These are phyloP conservation scores for Cutaneotrichosporon cavernicola DNA, from an alignment of 1,284 basidiomycete species.

Conservation along the genomic window DNA sequence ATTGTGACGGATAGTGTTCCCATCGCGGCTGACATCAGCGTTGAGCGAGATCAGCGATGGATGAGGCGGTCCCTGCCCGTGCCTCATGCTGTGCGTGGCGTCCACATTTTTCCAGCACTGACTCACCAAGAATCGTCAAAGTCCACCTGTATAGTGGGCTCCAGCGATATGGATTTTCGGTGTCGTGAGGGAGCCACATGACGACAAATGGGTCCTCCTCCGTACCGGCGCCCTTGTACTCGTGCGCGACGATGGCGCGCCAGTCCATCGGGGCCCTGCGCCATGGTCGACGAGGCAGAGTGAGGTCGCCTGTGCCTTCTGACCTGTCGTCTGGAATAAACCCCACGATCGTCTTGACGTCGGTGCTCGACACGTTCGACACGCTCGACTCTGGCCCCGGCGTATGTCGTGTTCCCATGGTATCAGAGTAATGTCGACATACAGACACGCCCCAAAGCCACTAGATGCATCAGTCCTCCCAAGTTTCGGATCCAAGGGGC, in stretches of 20 bases:
- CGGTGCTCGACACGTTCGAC: not conserved
- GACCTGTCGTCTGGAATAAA: not conserved
- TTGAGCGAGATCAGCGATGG: not conserved
- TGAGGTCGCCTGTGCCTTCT: conserved; percentile 9
- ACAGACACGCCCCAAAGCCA: not conserved
- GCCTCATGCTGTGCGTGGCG: not conserved
- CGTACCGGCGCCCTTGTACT: conserved; percentile 40
- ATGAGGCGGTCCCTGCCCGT: not conserved
- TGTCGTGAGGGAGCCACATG: conserved; percentile 33
- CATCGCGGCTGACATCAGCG: conserved; percentile 19
- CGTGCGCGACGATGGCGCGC: conserved; percentile 5
- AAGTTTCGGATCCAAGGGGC: not conserved
- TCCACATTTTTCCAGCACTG: not conserved
- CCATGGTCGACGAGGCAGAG: conserved; percentile 15
- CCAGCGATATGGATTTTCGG: conserved; percentile 39
- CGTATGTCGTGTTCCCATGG: not conserved
- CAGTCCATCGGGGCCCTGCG: conserved; percentile 14
- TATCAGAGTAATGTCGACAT: not conserved
- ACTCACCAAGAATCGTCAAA: conserved; percentile 25
- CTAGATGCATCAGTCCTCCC: no score
- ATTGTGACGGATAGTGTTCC: conserved; percentile 31
- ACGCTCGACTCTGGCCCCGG: not conserved
- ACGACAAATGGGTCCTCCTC: conserved; percentile 50
- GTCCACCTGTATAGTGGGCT: conserved; percentile 34
- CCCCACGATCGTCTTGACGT: conserved; percentile 1